Evolutionary conservation across 495 filamentous ascomycete genomes (phyloP).

Genomic region (Aspergillus ellipticus): DNA sequence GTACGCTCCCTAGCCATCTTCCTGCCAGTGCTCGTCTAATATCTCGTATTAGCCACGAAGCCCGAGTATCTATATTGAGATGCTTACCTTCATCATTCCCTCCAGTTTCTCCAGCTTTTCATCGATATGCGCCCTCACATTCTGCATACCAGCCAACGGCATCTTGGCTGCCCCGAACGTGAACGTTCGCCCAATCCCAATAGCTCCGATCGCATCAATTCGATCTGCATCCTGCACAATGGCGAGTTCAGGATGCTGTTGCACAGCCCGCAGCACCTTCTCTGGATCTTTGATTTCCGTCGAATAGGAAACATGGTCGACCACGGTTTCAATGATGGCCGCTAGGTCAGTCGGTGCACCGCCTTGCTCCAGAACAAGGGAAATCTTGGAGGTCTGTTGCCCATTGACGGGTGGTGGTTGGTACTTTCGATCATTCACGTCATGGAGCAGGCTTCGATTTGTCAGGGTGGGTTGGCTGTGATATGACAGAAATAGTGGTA

Average conservation of each 20-base stretch:
- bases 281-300: conserved; percentile 61
- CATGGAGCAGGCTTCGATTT: conserved; percentile 59
- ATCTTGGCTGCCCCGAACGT: conserved; percentile 66
- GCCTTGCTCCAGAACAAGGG: conserved; percentile 44
- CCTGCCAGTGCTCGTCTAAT: conserved; percentile 60
- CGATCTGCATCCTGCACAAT: conserved; percentile 91
- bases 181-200: conserved; percentile 77
- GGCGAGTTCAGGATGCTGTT: conserved; percentile 65
- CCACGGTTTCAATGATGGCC: conserved; percentile 61
- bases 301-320: conserved; percentile 72
- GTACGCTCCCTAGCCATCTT: conserved; percentile 62
- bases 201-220: conserved; percentile 81
- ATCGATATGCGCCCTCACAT: conserved; percentile 68
- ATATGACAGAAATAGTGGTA: not conserved
- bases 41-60: conserved; percentile 35
- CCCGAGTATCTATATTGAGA: not conserved
- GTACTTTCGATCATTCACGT: conserved; percentile 87
- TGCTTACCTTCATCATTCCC: conserved; percentile 57
- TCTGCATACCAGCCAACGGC: conserved; percentile 47
- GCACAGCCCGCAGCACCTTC: conserved; percentile 49
- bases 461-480: not conserved
- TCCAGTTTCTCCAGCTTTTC: conserved; percentile 74
- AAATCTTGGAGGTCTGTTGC: not conserved
- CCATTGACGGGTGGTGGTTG: conserved; percentile 15
- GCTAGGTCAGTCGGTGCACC: conserved; percentile 55